Conservation (phyloP, 768 basidiomycete species). For the Naganishia antarctica region DNA sequence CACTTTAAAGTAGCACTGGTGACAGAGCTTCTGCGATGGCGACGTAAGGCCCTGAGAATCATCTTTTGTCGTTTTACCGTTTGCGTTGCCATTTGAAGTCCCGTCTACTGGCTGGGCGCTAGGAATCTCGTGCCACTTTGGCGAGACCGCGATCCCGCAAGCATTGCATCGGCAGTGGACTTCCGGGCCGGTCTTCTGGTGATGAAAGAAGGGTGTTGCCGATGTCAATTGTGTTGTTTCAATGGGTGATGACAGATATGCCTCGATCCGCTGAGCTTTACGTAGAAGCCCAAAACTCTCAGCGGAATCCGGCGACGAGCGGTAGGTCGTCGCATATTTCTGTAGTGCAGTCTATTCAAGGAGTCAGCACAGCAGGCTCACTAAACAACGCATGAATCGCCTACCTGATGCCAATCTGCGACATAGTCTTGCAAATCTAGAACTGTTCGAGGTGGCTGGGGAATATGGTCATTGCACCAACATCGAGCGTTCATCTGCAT, state of each 20-base stretch:
- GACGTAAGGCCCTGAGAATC: neutral
- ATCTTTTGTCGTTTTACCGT: neutral
- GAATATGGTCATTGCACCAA: conserved; percentile 22
- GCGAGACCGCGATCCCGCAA: neutral
- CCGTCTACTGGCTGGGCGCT: neutral
- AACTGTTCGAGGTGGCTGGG: neutral
- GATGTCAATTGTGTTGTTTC: neutral
- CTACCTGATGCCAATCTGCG: conserved; percentile 14
- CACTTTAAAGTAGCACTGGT: conserved; percentile 1
- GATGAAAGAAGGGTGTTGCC: neutral
- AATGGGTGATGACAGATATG: neutral
- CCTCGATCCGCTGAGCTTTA: conserved; percentile 26
- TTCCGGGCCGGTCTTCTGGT: neutral
- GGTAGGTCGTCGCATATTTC: conserved; percentile 6
- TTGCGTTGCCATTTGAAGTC: neutral
- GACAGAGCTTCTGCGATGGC: neutral
- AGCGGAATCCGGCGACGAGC: conserved; percentile 3
- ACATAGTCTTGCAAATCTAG: conserved; percentile 17
- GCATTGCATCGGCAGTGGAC: neutral
- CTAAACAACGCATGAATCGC: neutral
- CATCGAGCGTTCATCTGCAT: conserved; percentile 16
- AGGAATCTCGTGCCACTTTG: conserved; percentile 9
- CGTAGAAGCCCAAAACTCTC: conserved; percentile 15
- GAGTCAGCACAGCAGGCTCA: neutral
- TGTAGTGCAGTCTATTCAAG: conserved; percentile 10